Conservation (phyloP, 306 rosid genomes). For the Vigna reflexopilosa region DNA sequence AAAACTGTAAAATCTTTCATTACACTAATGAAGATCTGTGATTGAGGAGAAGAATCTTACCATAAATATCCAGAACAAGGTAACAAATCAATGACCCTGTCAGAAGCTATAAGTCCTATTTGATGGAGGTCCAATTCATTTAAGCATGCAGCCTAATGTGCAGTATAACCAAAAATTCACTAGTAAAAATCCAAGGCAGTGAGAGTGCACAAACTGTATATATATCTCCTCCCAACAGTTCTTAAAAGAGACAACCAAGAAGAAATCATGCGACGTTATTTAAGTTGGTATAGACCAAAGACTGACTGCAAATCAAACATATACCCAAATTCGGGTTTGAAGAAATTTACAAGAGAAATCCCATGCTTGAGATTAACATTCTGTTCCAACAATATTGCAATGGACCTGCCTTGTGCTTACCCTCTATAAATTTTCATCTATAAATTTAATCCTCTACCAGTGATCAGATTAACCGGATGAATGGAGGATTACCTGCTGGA, state of each 20-base stretch:
- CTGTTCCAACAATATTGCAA: conserved; percentile 53
- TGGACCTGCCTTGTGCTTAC: conserved; percentile 56
- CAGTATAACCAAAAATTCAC: conserved; percentile 12
- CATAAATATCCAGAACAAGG: conserved; percentile 7
- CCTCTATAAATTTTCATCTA: conserved; percentile 70
- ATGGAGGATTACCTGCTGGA: conserved; percentile 74
- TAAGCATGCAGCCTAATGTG: conserved; percentile 43
- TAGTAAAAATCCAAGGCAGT: neutral
- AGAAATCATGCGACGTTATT: conserved; percentile 80
- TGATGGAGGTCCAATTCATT: conserved; percentile 35
- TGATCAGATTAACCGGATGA: conserved; percentile 68
- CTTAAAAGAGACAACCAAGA: conserved; percentile 50
- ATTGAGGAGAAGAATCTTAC: neutral
- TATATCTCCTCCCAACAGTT: conserved; percentile 49
- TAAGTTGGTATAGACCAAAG: conserved; percentile 66
- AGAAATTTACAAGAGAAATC: conserved; percentile 73
- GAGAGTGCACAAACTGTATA: conserved; percentile 43
- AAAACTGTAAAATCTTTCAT: neutral
- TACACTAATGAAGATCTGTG: neutral
- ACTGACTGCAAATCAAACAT: conserved; percentile 62
- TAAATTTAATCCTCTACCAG: conserved; percentile 53
- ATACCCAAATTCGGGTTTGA: conserved; percentile 61
- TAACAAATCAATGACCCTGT: conserved; percentile 19
- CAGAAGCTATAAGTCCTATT: conserved; percentile 17
- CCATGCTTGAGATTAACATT: conserved; percentile 50